A percentile compares a stretch with the other conserved stretches of the same genome.
Evolutionary conservation across 441 rosid species (phyloP).

Genomic region (Corymbia citriodora): DNA sequence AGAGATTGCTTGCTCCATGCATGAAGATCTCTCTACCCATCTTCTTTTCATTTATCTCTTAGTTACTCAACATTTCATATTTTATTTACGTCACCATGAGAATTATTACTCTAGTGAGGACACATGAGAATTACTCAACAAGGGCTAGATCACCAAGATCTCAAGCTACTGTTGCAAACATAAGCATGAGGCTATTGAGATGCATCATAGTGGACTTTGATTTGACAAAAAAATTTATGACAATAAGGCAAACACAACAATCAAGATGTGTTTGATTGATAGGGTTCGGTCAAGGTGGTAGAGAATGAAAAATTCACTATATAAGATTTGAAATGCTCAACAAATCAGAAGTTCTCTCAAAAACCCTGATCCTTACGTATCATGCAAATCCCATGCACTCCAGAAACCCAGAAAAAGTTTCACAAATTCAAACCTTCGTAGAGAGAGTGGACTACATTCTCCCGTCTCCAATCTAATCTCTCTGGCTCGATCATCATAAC

Average conservation of each 20-base stretch:
- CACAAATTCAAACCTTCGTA: not conserved
- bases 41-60: constrained; percentile 3
- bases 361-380: not conserved
- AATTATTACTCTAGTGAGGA: not conserved
- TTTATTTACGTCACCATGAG: not conserved
- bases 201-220: not conserved
- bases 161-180: not conserved
- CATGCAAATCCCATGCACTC: not conserved
- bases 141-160: not conserved
- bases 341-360: not conserved
- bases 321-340: not conserved
- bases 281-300: not conserved
- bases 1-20: constrained; percentile 1
- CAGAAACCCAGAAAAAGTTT: not conserved
- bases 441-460: not conserved
- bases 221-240: not conserved
- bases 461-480: not conserved
- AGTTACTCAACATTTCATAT: not conserved
- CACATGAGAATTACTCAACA: not conserved
- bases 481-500: not conserved
- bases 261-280: not conserved
- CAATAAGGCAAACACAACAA: not conserved
- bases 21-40: constrained; percentile 12
- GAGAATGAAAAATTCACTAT: not conserved
- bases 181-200: not conserved